Percentiles rank a stretch among this genome's conserved stretches.
phyloP scores from a whole-genome alignment of 257 asterid species.

The Rubia yunnanensis region DNA sequence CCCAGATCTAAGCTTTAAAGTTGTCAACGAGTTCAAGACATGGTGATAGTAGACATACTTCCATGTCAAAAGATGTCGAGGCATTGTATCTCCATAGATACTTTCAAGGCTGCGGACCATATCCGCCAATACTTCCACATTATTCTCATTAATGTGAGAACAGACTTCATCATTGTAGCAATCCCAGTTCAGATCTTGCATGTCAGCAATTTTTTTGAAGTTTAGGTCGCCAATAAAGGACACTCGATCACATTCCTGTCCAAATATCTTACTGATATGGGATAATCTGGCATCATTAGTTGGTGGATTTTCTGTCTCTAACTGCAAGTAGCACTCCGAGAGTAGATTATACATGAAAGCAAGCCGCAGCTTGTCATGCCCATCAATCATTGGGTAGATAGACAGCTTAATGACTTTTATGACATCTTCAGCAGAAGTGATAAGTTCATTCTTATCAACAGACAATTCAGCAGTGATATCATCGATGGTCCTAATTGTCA shows the following conservation, averaged over 20 bases:
- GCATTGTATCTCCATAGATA: slow-evolving; percentile 37
- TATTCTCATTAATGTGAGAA: slow-evolving; percentile 59
- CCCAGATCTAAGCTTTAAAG: slow-evolving; percentile 50
- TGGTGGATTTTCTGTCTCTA: slow-evolving; percentile 29
- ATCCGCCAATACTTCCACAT: slow-evolving; percentile 64
- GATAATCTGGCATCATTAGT: slow-evolving; percentile 29
- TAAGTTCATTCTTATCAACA: slow-evolving; percentile 45
- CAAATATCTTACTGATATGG: slow-evolving; percentile 44
- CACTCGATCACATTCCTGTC: slow-evolving; percentile 67
- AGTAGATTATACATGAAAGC: slow-evolving; percentile 67
- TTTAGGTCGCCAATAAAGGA: slow-evolving; percentile 58
- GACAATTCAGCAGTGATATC: slow-evolving; percentile 60
- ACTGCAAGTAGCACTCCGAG: slow-evolving; percentile 62
- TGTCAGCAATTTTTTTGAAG: slow-evolving; percentile 71
- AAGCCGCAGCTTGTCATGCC: slow-evolving; percentile 79
- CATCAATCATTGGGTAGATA: slow-evolving; percentile 70
- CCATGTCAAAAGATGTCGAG: slow-evolving; percentile 56
- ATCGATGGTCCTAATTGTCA: slow-evolving; percentile 61
- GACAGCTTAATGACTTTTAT: slow-evolving; percentile 41
- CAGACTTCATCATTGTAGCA: slow-evolving; percentile 58
- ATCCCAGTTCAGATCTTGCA: slow-evolving; percentile 60
- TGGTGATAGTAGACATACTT: slow-evolving; percentile 48
- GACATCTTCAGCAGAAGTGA: slow-evolving; percentile 53
- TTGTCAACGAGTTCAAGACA: slow-evolving; percentile 44
- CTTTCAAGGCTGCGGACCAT: slow-evolving; percentile 72